Conservation (phyloP, 2,329 filamentous ascomycete genomes). For the Diplodia seriata region DNA sequence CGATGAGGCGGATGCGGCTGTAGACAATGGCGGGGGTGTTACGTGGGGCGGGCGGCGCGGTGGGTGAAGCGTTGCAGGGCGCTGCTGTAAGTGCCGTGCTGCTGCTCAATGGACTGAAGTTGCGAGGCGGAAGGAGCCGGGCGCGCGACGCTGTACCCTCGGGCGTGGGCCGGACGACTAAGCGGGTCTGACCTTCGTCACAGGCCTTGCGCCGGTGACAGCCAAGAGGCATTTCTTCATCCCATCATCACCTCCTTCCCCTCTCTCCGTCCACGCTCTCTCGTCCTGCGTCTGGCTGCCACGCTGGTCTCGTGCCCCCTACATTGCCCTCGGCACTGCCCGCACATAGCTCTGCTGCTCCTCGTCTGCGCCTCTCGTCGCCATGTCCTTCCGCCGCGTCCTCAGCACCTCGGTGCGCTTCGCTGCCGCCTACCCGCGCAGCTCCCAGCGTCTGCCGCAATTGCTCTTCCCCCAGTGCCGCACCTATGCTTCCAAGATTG, state of each 20-base stretch:
- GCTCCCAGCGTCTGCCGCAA: constrained; percentile 42
- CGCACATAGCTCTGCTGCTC: constrained; percentile 1
- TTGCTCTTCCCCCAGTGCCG: constrained; percentile 42
- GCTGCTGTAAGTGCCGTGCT: constrained; percentile 36
- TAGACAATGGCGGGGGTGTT: constrained; percentile 37
- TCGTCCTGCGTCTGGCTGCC: constrained; percentile 13
- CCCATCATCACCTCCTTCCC: constrained; percentile 30
- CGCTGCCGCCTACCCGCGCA: constrained; percentile 38
- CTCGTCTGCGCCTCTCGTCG: constrained; percentile 15
- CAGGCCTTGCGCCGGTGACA: constrained; percentile 27
- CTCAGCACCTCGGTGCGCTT: constrained; percentile 32
- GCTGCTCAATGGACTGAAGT: constrained; percentile 24
- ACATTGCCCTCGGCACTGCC: not conserved
- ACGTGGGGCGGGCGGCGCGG: constrained; percentile 40
- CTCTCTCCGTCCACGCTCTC: constrained; percentile 14
- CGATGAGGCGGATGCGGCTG: constrained; percentile 1
- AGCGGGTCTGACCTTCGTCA: constrained; percentile 31
- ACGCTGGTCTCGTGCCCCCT: constrained; percentile 16
- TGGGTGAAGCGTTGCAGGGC: not conserved
- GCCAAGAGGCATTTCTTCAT: constrained; percentile 30
- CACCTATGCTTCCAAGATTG: constrained; percentile 70
- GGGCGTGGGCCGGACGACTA: constrained; percentile 8
- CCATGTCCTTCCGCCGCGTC: constrained; percentile 32
- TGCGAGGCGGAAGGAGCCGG: constrained; percentile 35
- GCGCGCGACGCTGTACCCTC: not conserved